Evolutionary conservation across 2,329 filamentous ascomycete species (phyloP), one percentile per base, ranked within the genome.

Genomic region (Diplodia scrobiculata): DNA sequence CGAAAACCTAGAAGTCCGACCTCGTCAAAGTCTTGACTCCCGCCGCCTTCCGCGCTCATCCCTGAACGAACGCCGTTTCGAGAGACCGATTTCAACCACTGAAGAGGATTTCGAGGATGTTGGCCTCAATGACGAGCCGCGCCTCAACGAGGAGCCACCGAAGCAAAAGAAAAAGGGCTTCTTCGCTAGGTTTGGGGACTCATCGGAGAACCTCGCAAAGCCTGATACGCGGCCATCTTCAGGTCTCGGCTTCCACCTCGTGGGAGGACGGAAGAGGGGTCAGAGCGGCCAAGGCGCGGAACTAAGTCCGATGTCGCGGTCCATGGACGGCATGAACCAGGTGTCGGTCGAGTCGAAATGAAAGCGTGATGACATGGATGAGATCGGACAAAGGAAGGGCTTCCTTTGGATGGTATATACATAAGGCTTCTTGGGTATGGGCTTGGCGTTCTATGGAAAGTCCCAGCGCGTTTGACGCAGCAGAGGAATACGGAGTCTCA

Each of bases 31-130:
- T 65, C 86, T 96, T 69, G 92, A 97, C 76, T 91, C 91, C 6
- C 84, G 88, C 54, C 66, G 84, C 88, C 67, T 86, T 51, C 86
- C 87, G 19, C 84, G 89, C 68, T 86, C 87, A 9, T 83, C 87
- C 7, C 76, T 89, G 63, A 82, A 84, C 66, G 82, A 85, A 68
- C 83, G 82, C 66, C 83, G 82, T 60, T 85, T 88, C 70, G 84
- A 86, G 65, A 81, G 80, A 72, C 84, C 87, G 65, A 83, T 73
- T 55, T 83, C 86, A n/a, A 90, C 88, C 34, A 84, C 87, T 50
- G 91, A 95, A 72, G 91, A 96, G 73, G 83, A 82, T 14, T 97
- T 98, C 71, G 94, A 97, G 75, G 94, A 98, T 63, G 91, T 98
- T 9, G 92, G 92, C 3, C 81, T 98, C 53, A 87, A 88, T 67